A percentile compares a stretch with the other conserved stretches of the same genome.
These are phyloP conservation scores for Pyrus pyrifolia DNA, from an alignment of 306 rosid genomes.

Conservation along the genomic window DNA sequence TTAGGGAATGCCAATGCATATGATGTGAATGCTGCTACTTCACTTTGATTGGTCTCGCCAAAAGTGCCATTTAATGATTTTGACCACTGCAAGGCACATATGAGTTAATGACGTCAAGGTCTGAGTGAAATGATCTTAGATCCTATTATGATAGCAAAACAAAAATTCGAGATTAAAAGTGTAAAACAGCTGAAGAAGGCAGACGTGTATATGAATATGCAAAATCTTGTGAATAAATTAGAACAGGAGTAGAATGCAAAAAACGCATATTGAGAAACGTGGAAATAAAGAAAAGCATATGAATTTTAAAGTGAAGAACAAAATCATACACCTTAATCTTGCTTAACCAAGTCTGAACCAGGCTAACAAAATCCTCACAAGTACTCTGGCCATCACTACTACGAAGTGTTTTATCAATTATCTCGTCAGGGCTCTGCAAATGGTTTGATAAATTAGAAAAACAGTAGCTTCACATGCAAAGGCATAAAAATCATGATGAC, in stretches of 20 bases:
- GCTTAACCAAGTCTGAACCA: conserved; percentile 76
- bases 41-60: conserved; percentile 96
- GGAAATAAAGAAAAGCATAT: neutral
- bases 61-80: conserved; percentile 45
- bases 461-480: conserved; percentile 1
- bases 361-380: conserved; percentile 84
- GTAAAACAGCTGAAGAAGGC: neutral
- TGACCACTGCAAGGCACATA: conserved; percentile 57
- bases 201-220: neutral
- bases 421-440: conserved; percentile 90
- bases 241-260: neutral
- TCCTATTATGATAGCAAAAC: neutral
- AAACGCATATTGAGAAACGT: neutral
- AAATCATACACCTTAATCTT: conserved; percentile 67
- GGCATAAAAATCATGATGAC: neutral
- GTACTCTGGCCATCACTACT: conserved; percentile 61
- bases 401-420: conserved; percentile 60
- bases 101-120: neutral
- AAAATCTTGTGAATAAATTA: neutral
- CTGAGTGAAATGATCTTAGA: conserved; percentile 6
- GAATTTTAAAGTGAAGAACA: conserved; percentile 8
- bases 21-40: conserved; percentile 90
- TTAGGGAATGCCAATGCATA: conserved; percentile 95
- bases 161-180: neutral
- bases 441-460: conserved; percentile 9